Evolutionary conservation across 768 basidiomycete genomes (phyloP).

Genomic region (Psilocybe cubensis): DNA sequence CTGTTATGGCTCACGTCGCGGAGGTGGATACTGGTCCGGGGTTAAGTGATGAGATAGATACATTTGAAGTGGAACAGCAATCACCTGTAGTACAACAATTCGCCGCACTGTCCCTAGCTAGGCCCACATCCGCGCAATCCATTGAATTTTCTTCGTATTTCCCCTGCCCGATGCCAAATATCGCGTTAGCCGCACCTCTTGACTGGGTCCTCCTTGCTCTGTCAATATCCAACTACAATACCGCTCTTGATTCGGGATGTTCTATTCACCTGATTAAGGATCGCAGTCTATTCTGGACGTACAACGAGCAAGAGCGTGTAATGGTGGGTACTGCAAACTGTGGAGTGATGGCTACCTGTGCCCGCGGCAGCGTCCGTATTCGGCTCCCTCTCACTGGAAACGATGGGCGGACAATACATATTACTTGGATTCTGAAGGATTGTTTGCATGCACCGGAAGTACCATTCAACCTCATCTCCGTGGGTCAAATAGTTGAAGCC

Average conservation of each 20-base stretch:
- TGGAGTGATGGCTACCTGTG: conserved; percentile 2
- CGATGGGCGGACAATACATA: not conserved
- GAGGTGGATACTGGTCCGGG: not conserved
- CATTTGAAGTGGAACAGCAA: too few species aligned
- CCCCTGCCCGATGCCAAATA: not conserved
- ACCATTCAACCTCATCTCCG: conserved; percentile 11
- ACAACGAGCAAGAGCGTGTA: not conserved
- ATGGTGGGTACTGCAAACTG: conserved; percentile 14
- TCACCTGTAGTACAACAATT: too few species aligned
- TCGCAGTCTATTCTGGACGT: conserved; percentile 7
- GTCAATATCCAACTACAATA: not conserved
- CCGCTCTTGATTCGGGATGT: conserved; percentile 13
- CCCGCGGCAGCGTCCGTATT: conserved; percentile 4
- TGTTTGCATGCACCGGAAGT: conserved; percentile 10
- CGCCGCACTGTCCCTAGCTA: not conserved
- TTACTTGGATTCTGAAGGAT: conserved; percentile 7
- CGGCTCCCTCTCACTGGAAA: not conserved
- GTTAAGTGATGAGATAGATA: too few species aligned
- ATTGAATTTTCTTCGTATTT: conserved; percentile 3
- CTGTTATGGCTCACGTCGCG: not conserved
- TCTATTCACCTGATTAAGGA: conserved; percentile 11
- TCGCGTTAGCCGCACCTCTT: not conserved
- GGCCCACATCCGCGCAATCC: not conserved
- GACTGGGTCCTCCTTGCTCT: not conserved
- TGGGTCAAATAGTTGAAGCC: not conserved